Percentiles rank a stretch among this genome's conserved stretches.
phyloP scores from a whole-genome alignment of 441 rosid species.

The Biscutella auriculata region DNA sequence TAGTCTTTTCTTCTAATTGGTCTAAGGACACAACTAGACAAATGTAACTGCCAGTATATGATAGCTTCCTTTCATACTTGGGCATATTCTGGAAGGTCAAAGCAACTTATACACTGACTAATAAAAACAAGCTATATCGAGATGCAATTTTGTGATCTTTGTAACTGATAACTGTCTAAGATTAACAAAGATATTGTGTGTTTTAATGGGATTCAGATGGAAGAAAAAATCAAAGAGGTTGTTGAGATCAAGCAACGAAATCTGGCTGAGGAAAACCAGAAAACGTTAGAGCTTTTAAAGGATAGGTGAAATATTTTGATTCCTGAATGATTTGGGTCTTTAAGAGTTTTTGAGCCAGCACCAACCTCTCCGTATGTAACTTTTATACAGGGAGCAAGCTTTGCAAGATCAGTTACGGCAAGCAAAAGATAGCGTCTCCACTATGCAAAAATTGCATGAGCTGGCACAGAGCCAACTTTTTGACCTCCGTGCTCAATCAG shows the following conservation, averaged over 20 bases:
- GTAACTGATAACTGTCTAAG: neutral
- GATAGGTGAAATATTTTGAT: constrained; percentile 50
- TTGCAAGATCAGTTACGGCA: constrained; percentile 96
- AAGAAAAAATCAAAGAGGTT: constrained; percentile 96
- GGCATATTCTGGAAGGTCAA: neutral
- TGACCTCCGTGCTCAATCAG: constrained; percentile 91
- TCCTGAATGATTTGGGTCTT: neutral
- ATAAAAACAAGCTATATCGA: neutral
- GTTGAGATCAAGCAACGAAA: constrained; percentile 97
- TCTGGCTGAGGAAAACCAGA: constrained; percentile 98
- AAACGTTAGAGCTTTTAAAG: constrained; percentile 80
- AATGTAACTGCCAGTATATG: neutral
- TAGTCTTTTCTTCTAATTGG: neutral
- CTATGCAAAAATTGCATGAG: constrained; percentile 91
- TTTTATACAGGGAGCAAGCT: constrained; percentile 59
- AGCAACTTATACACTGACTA: neutral
- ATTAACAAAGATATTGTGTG: neutral
- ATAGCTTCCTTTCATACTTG: neutral
- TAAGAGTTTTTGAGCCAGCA: neutral
- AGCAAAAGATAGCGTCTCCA: constrained; percentile 85
- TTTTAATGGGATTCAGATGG: constrained; percentile 50
- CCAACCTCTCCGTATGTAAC: neutral
- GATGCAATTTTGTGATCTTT: constrained; percentile 1
- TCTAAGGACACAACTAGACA: neutral
- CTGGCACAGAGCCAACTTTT: constrained; percentile 93